Base-by-base conservation (phyloP, 2,329 filamentous ascomycete species). In the Aspergillus sp. region DNA sequence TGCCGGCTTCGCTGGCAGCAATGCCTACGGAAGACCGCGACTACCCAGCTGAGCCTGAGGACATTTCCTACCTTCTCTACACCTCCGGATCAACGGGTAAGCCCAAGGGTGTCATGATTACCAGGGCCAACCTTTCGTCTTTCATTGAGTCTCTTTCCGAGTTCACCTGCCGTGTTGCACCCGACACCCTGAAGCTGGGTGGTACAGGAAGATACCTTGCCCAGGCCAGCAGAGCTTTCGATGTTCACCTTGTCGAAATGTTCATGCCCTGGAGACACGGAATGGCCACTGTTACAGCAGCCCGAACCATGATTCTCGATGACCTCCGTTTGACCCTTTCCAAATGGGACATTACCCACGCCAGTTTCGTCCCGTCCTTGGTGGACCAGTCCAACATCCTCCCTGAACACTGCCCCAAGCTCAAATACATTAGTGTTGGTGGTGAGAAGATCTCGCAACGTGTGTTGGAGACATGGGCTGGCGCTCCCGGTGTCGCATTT, bases 21-120 rank as follows among this genome's bases (percentile, higher is more conserved):
- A 41, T 62, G 12, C 66, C 64, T 5, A 47, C 46, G 10, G 59
- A 71, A 28, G 52, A 46, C n/a, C 60, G 62, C 10, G 30, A 52
- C n/a, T 59, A 73, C 31, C 10, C 7, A 19, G 28, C 36, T 8
- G 48, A 61, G 2, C 65, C 78, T 5, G 70, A 77, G 27, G 30
- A 47, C 40, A 32, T 45, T 27, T 44, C 42, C 31, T 45, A 47
- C 12, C 34, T 46, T 39, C 40, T 53, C 7, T 53, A 46, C 32
- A 53, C 89, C 0, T 91, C 86, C 4, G 88, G 89, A 4, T 94
- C 89, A 0, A 95, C 89, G 0, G 89, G 89, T 3, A 86, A 82
- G 0, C 89, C 90, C 0, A 95, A 95, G 56, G 89, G 89, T 2
- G 95, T 90, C 53, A 81, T 93, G 46, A 82, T 96, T 37, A 94